Conservation (phyloP, 2,329 filamentous ascomycete species). For the Penicillium hesseltinei region DNA sequence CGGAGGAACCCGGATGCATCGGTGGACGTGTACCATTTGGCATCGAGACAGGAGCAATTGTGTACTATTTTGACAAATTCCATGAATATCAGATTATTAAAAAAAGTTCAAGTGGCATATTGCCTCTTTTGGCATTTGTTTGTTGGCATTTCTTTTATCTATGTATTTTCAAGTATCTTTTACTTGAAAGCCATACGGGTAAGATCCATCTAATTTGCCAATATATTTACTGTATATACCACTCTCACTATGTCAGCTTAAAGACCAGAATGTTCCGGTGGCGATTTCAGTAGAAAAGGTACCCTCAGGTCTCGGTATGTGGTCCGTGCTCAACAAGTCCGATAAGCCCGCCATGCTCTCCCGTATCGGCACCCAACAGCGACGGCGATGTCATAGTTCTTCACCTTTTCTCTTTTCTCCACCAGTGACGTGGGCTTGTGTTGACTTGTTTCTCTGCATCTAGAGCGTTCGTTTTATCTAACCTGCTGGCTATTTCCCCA, state of each 20-base stretch:
- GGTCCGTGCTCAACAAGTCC: slow-evolving; percentile 16
- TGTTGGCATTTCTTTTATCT: no score
- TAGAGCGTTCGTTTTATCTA: slow-evolving; percentile 9
- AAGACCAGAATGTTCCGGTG: slow-evolving; percentile 9
- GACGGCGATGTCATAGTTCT: slow-evolving; percentile 29
- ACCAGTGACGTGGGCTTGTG: slow-evolving; percentile 21
- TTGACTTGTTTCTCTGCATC: slow-evolving; percentile 15
- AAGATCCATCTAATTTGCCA: neutral
- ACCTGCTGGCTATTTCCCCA: neutral
- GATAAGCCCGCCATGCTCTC: slow-evolving; percentile 23
- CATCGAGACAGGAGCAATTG: neutral
- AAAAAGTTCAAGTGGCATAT: neutral
- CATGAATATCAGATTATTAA: neutral
- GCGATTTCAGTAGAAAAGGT: slow-evolving; percentile 3
- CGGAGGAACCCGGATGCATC: neutral
- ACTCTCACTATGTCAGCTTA: neutral
- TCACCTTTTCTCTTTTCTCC: slow-evolving; percentile 12
- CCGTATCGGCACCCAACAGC: slow-evolving; percentile 17
- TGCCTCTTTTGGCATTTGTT: neutral
- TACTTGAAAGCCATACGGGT: no score
- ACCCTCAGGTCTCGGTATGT: neutral
- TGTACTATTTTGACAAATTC: neutral
- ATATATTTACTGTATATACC: neutral
- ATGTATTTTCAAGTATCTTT: no score
- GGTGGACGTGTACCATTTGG: neutral